Base-by-base conservation (phyloP, 1,139 yeast species). In the Taiozyma sp. region DNA sequence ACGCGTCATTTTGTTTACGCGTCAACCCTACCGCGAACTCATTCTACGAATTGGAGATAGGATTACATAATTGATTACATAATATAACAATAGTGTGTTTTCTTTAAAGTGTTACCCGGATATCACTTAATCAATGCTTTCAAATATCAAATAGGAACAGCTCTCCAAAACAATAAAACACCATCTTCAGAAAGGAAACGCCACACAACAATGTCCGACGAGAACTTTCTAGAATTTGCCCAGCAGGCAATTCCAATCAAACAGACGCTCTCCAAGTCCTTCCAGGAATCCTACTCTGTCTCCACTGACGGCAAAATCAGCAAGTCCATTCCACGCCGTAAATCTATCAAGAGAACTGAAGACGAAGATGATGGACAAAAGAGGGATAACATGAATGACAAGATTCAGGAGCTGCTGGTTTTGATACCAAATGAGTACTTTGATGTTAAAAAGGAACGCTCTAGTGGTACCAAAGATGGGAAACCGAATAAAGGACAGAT, bases 401-500 rank as follows among this genome's bases (percentile, higher is more conserved):
- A 85, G 62, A 91, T 91, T 51, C 95, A 87, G 61, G 96, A 90
- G 60, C 73, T 91, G 44, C 76, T 89, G 47, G 73, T 78, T 1
- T 67, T 87, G 48, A 79, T 91, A 3, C 97, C 97, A 0, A 70
- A 71, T 14, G 79, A 78, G 42, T 80, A 84, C 59, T 85, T 82
- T 49, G 56, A 66, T 10, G 70, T 68, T 46, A 58, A 53, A 46
- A 66, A 67, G 47, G 74, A 77, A 47, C 76, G 76, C 58, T 77
- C 79, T 24, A 74, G 84, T 14, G 88, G 90, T 4, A 81, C 90
- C 3, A 87, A 86, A 57, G 96, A 88, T 62, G 96, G 96, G 4
- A 85, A 85, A 59, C 97, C 97, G 1, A 90, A 90, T 64, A 91
- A 91, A 70, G 97, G 97, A 2, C 96, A 90, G 60, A 88, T 91